phyloP scores from a whole-genome alignment of 305 asterid species.

The Fraxinus ornus region DNA sequence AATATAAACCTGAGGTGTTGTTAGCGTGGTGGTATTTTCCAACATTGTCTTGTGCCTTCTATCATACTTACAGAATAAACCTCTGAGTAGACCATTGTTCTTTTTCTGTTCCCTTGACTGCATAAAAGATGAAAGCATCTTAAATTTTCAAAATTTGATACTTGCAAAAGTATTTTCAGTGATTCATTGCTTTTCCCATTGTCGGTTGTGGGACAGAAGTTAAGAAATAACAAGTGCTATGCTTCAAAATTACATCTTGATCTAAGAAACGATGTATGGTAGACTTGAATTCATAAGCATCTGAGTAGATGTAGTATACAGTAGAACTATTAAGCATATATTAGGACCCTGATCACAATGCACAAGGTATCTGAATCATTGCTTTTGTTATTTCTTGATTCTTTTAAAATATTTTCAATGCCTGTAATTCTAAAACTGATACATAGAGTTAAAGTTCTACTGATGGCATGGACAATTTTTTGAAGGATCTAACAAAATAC shows the following conservation, averaged over 20 bases:
- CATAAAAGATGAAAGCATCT: not conserved
- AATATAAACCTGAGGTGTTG: slow-evolving; percentile 6
- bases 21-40: not conserved
- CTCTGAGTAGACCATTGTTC: not conserved
- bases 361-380: not conserved
- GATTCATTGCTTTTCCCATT: not conserved
- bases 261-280: not conserved
- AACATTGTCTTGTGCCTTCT: not conserved
- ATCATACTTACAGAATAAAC: not conserved
- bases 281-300: not conserved
- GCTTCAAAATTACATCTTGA: not conserved
- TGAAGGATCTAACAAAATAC: not conserved
- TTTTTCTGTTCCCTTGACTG: not conserved
- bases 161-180: not conserved
- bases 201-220: not conserved
- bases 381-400: not conserved
- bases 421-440: not conserved
- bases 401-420: not conserved
- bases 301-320: not conserved
- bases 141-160: not conserved
- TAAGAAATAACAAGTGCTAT: not conserved
- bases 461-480: not conserved
- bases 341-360: slow-evolving; percentile 1
- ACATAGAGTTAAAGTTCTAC: not conserved
- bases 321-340: not conserved